Conservation (phyloP, 192 early-diverging fungal species). For the Mortierella claussenii region DNA sequence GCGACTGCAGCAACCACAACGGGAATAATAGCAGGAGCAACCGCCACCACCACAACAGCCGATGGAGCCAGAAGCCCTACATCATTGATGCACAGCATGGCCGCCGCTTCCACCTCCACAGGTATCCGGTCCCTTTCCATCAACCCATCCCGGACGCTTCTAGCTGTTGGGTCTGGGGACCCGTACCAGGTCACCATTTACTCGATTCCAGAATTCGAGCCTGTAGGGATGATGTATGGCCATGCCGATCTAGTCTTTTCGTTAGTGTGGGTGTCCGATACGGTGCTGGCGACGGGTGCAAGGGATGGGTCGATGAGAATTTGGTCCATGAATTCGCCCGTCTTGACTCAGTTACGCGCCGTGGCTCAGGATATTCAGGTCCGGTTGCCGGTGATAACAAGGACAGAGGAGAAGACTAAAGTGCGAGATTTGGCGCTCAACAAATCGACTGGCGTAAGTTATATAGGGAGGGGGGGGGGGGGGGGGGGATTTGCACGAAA, state of each 20-base stretch:
- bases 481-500: too few relatives aligned
- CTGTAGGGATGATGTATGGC: constrained; percentile 65
- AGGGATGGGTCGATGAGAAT: constrained; percentile 66
- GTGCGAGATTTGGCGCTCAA: constrained; percentile 69
- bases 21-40: too few relatives aligned
- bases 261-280: constrained; percentile 67
- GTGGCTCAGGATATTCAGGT: constrained; percentile 36
- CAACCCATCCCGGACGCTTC: constrained; percentile 69
- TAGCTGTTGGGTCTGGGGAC: constrained; percentile 70
- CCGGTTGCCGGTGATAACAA: constrained; percentile 34
- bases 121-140: constrained; percentile 72
- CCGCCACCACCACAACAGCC: constrained; percentile 1
- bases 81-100: neutral
- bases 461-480: too few relatives aligned
- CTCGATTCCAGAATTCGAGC: constrained; percentile 65
- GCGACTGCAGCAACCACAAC: too few relatives aligned
- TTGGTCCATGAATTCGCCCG: constrained; percentile 57
- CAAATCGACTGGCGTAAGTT: constrained; percentile 34
- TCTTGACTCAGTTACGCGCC: constrained; percentile 25
- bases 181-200: constrained; percentile 72
- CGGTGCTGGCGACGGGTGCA: constrained; percentile 67
- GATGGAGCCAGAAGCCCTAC: neutral
- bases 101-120: constrained; percentile 14
- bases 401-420: constrained; percentile 55
- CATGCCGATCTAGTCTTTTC: constrained; percentile 77